A percentile compares a stretch with the other conserved stretches of the same genome.
Conservation (phyloP, 768 basidiomycete species). For the Dacryopinax primogenitus region DNA sequence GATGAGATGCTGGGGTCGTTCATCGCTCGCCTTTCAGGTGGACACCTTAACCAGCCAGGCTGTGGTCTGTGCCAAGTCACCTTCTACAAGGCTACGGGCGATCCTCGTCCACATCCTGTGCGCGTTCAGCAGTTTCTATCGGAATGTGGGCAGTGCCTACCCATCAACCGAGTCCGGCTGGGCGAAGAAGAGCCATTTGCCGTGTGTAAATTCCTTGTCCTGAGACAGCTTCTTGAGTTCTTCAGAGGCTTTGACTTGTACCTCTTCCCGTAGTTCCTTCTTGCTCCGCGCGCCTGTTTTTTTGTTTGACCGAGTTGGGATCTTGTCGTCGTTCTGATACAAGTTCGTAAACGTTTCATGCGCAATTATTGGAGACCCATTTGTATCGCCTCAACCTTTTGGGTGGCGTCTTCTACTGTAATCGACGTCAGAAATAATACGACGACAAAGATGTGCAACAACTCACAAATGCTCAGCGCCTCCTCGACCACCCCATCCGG, state of each 20-base stretch:
- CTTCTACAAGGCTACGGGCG: constrained; percentile 48
- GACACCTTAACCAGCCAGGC: constrained; percentile 51
- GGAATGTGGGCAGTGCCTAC: constrained; percentile 32
- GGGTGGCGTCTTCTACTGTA: constrained; percentile 49
- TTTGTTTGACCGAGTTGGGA: constrained; percentile 55
- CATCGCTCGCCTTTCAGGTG: constrained; percentile 41
- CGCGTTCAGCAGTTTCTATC: constrained; percentile 21
- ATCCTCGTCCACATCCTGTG: constrained; percentile 12
- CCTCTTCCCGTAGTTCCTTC: constrained; percentile 61
- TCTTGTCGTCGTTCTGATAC: constrained; percentile 48
- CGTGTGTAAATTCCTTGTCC: constrained; percentile 40
- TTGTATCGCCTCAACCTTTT: constrained; percentile 48
- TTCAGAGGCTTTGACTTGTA: constrained; percentile 47
- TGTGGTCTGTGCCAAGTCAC: constrained; percentile 47
- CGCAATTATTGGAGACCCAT: constrained; percentile 24
- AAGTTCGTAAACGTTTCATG: not conserved
- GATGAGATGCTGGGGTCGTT: constrained; percentile 47
- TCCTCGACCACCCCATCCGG: constrained; percentile 33
- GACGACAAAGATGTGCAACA: not conserved
- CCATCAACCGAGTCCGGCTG: constrained; percentile 47
- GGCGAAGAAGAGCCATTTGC: constrained; percentile 67
- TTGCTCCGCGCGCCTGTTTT: constrained; percentile 62
- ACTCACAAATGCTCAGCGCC: constrained; percentile 35
- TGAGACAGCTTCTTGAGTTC: constrained; percentile 49
- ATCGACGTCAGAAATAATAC: not conserved